phyloP scores from a whole-genome alignment of 108 stramenopile genomes.

The Stephanodiscus triporus region DNA sequence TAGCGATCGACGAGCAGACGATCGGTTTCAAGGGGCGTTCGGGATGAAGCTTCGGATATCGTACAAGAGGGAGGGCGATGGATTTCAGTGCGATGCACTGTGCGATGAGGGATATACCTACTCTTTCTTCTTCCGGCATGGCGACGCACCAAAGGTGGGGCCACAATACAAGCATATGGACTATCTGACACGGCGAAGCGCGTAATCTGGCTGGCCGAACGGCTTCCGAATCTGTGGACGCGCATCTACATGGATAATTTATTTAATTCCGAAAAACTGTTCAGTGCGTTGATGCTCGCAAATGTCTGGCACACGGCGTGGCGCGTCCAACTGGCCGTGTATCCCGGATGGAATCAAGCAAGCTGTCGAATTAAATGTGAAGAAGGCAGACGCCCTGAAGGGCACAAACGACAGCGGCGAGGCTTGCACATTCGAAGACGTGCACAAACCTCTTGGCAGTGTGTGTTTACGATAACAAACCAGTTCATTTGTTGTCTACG shows the following conservation, averaged over 20 bases:
- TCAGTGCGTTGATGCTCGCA: too few relatives aligned
- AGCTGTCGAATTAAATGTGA: background rate
- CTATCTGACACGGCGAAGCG: conserved; percentile 61
- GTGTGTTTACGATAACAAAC: conserved; percentile 33
- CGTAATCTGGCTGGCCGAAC: conserved; percentile 57
- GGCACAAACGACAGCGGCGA: conserved; percentile 11
- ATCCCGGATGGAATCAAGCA: background rate
- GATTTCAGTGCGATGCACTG: conserved; percentile 46
- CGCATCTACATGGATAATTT: conserved; percentile 51
- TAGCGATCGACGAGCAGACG: too few relatives aligned
- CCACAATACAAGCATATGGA: conserved; percentile 47
- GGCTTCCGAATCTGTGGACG: conserved; percentile 6
- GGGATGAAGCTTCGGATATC: too few relatives aligned
- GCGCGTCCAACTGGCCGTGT: background rate
- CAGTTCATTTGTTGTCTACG: conserved; percentile 33
- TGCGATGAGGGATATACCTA: conserved; percentile 46
- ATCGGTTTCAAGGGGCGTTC: too few relatives aligned
- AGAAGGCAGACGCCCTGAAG: background rate
- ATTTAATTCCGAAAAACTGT: conserved; percentile 53
- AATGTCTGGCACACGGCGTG: conserved; percentile 42
- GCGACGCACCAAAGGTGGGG: conserved; percentile 32
- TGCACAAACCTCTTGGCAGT: conserved; percentile 12
- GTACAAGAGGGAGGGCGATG: too few relatives aligned
- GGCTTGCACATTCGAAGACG: background rate
- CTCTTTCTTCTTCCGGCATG: conserved; percentile 40